These are phyloP conservation scores for Pezicula carpinea DNA, from an alignment of 2,329 filamentous ascomycete genomes.

Conservation along the genomic window DNA sequence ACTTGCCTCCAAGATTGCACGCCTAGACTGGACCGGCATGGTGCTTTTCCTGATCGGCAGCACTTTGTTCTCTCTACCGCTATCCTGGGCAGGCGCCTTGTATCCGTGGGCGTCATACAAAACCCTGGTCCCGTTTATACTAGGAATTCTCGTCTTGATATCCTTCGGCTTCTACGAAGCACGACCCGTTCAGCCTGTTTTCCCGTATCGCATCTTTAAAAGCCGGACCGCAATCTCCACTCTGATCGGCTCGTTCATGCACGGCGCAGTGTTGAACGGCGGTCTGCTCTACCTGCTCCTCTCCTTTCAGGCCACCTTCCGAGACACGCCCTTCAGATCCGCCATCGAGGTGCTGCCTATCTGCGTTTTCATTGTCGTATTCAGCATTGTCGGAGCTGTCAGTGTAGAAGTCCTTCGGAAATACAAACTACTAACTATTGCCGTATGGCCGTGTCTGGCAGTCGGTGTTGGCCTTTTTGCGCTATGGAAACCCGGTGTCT, in stretches of 20 bases:
- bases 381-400: background rate
- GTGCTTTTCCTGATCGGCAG: slow-evolving; percentile 53
- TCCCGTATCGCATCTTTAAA: slow-evolving; percentile 33
- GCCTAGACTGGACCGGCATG: slow-evolving; percentile 56
- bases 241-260: slow-evolving; percentile 44
- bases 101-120: slow-evolving; percentile 57
- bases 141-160: slow-evolving; percentile 39
- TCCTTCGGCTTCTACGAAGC: slow-evolving; percentile 40
- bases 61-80: slow-evolving; percentile 52
- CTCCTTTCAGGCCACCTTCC: slow-evolving; percentile 27
- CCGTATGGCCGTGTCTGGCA: background rate
- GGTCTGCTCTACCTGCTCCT: slow-evolving; percentile 47
- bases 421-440: background rate
- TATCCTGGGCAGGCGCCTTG: slow-evolving; percentile 57
- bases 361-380: background rate
- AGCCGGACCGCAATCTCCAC: slow-evolving; percentile 39
- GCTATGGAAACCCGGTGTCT: background rate
- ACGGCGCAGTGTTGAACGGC: slow-evolving; percentile 48
- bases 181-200: slow-evolving; percentile 17
- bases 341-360: background rate
- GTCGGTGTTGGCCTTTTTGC: background rate
- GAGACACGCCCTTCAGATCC: background rate
- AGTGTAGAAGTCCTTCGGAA: background rate
- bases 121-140: slow-evolving; percentile 53
- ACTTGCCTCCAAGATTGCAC: slow-evolving; percentile 1